Evolutionary conservation across 495 filamentous ascomycete species (phyloP), one percentile per base, ranked within the genome.

Genomic region (Annulohypoxylon moriforme): DNA sequence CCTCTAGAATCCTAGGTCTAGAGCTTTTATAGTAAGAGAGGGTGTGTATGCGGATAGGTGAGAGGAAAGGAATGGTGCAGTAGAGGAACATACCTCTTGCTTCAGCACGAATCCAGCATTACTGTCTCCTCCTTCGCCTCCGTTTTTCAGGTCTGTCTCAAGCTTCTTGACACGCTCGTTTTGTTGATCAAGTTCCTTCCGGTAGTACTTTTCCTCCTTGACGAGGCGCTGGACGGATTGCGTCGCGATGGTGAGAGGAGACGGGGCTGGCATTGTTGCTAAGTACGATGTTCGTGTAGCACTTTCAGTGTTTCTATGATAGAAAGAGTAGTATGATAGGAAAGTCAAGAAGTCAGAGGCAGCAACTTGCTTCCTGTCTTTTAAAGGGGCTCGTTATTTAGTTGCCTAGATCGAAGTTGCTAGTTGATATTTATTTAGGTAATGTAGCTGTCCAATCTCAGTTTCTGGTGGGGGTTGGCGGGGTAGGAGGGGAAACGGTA

Each of bases 171-270:
- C 85, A 44, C 91, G 89, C 64, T 84, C 84, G 61, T 91, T 85
- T 73, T 98, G 93, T 63, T 88, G 80, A 64, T 85, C 81, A 20
- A 93, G 85, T 76, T 99, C 96, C 71, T 90, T 89, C 80, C 93
- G 92, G 82, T 99, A 98, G 77, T 89, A 94, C 34, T 85, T 84
- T 76, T 97, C 93, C 79, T 99, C 96, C 79, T 97, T 97, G 60
- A 97, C 88, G 55, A 98, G 85, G 59, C 95, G 93, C 72, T 87
- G 82, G 73, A 98, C 85, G 20, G 90, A 87, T 50, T 88, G 88
- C 16, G 91, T 94, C 53, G 87, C 85, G 71, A 96, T 93, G 50
- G 87, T 82, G 64, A 97, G 85, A 71, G 87, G 86, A 9, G 91
- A 89, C 33, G 92, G 92, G 9, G 92, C 86, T 6, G 90, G 84